Base-by-base conservation (phyloP, 2,329 filamentous ascomycete species). In the Davidsoniella neocaledoniae region DNA sequence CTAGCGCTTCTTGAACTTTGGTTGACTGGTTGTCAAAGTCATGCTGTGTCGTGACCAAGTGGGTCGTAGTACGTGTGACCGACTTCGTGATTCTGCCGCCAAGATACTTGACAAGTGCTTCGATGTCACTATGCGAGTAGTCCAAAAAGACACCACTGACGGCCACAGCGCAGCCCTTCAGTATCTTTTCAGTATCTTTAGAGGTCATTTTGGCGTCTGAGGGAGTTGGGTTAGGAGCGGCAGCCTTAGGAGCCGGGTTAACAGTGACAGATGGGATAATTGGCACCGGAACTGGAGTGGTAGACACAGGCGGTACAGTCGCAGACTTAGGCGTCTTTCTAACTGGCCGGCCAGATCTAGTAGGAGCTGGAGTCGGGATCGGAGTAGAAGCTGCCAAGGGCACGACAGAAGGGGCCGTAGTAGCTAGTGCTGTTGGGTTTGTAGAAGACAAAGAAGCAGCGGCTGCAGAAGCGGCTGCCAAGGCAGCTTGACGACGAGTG, bases 81-180 rank as follows among this genome's bases (percentile, higher is more conserved):
- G 65, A 63, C 54, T 64, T 69, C 21, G 65, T 65, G 29, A 72
- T 60, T 2, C 58, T 59, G 7, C 67, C 77, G 16, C 77, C 77
- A 5, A 77, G 66, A 3, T 60, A 56, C 9, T 59, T 62, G 48
- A 77, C 64, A 43, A 68, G 61, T 19, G 61, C 58, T 54, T 74
- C 68, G 4, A 79, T 60, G 0, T 62, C 60, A 5, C 61, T 60
- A 54, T 83, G 77, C 2, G 68, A 73, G 23, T 67, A 61, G 5
- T 67, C 65, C 1, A 70, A 63, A 55, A 84, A 79, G 4, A 71
- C 72, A 53, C 81, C 81, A 51, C 74, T 79, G 23, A 82, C 60
- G 19, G 71, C 73, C 42, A 85, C 65, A 5, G 64, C 64, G 56
- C 63, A 69, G 4, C 69, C 72, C 1, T 66, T 61, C 5, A 48